phyloP scores from a whole-genome alignment of 225 moss, liverwort and hornwort genomes.

The Neckera pumila region DNA sequence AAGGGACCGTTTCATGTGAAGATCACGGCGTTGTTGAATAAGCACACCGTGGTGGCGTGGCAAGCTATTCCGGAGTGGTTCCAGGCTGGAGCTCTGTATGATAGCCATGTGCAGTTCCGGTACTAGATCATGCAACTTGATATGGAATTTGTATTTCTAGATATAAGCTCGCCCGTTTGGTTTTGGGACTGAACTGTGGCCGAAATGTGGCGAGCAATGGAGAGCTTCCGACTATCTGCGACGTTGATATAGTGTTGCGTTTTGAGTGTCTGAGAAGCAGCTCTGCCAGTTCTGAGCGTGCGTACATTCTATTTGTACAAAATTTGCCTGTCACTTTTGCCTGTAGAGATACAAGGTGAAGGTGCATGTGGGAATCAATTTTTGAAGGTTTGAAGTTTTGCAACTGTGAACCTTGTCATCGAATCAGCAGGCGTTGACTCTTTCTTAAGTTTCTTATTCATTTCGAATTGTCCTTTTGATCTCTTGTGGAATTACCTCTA shows the following conservation, averaged over 20 bases:
- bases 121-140: not conserved
- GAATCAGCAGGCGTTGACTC: too few relatives aligned
- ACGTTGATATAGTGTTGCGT: not conserved
- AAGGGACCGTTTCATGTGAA: conserved; percentile 2
- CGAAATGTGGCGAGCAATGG: not conserved
- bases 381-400: not conserved
- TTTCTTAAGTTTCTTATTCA: not conserved
- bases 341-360: not conserved
- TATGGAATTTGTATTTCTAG: not conserved
- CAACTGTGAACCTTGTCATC: not conserved
- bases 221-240: not conserved
- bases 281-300: not conserved
- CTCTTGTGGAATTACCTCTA: not conserved
- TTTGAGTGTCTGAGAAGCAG: not conserved
- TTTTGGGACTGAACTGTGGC: not conserved
- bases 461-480: not conserved
- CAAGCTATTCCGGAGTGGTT: conserved; percentile 6
- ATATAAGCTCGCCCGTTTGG: not conserved
- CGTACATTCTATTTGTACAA: not conserved
- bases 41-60: not conserved
- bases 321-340: not conserved
- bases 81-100: not conserved
- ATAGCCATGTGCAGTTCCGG: not conserved
- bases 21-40: conserved; percentile 3
- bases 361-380: not conserved